Evolutionary conservation across 257 asterid genomes (phyloP).

Genomic region (Salvia splendens): DNA sequence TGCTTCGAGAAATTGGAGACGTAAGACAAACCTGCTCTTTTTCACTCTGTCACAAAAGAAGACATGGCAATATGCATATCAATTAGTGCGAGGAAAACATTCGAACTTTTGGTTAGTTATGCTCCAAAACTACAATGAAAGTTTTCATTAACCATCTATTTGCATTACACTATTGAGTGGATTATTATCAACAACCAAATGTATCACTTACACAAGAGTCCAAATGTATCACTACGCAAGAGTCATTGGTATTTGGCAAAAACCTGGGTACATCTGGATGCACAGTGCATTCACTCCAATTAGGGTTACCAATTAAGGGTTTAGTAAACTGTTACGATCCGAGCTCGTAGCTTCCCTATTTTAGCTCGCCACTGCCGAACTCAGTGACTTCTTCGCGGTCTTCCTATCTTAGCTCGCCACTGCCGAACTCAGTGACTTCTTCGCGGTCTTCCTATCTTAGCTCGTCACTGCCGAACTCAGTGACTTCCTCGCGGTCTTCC

Average conservation of each 20-base stretch:
- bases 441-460: too few relatives aligned
- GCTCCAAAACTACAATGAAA: constrained; percentile 7
- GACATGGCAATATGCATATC: constrained; percentile 11
- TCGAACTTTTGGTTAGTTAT: neutral
- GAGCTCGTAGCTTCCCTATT: too few relatives aligned
- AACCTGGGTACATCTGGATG: too few relatives aligned
- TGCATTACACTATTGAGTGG: neutral
- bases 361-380: too few relatives aligned
- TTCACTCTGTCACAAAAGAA: constrained; percentile 46
- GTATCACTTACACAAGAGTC: neutral
- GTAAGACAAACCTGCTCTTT: constrained; percentile 41
- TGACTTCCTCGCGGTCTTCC: too few relatives aligned
- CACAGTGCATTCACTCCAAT: too few relatives aligned
- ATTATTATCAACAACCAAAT: neutral
- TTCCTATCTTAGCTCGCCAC: too few relatives aligned
- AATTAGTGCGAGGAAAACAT: constrained; percentile 9
- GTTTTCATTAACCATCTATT: constrained; percentile 10
- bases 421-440: too few relatives aligned
- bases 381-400: too few relatives aligned
- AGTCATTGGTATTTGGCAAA: neutral
- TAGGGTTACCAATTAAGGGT: too few relatives aligned
- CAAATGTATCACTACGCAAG: neutral
- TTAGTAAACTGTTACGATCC: too few relatives aligned
- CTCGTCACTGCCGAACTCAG: too few relatives aligned
- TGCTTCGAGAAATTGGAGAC: constrained; percentile 32